These are phyloP conservation scores for Flaveria linearis DNA, from an alignment of 129 eudicot species.

Conservation along the genomic window DNA sequence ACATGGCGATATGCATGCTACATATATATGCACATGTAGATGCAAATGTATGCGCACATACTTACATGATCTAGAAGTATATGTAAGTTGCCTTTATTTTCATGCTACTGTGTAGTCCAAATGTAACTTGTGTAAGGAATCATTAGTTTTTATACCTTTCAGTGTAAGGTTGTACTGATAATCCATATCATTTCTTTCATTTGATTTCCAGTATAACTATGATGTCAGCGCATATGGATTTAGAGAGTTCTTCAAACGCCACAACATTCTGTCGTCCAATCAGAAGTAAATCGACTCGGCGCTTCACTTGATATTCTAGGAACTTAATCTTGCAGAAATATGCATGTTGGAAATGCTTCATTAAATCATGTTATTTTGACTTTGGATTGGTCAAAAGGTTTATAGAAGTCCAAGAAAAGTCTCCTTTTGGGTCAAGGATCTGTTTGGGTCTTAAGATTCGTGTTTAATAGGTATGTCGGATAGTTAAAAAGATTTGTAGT, in stretches of 20 bases:
- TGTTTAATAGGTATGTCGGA: too few relatives aligned
- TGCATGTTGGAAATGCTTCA: neutral
- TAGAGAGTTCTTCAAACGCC: slow-evolving; percentile 84
- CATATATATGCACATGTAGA: neutral
- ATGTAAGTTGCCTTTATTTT: neutral
- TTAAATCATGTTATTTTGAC: neutral
- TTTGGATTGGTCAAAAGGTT: neutral
- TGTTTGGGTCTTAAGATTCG: neutral
- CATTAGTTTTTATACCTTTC: neutral
- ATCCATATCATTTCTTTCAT: neutral
- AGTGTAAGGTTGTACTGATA: slow-evolving; percentile 8
- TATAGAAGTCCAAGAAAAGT: neutral
- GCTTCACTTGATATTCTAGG: neutral
- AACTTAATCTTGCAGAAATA: neutral
- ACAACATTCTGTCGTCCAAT: slow-evolving; percentile 49
- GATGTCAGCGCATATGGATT: slow-evolving; percentile 85
- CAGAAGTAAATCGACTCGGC: slow-evolving; percentile 30
- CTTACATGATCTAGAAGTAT: neutral
- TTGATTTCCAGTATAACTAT: slow-evolving; percentile 62
- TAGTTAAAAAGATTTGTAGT: neutral
- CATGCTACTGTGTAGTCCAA: neutral
- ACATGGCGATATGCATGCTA: neutral
- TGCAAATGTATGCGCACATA: neutral
- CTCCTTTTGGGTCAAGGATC: neutral
- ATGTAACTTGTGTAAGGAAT: neutral